These are phyloP conservation scores for Peribolospora baueri DNA, from an alignment of 768 basidiomycete genomes.

Conservation along the genomic window DNA sequence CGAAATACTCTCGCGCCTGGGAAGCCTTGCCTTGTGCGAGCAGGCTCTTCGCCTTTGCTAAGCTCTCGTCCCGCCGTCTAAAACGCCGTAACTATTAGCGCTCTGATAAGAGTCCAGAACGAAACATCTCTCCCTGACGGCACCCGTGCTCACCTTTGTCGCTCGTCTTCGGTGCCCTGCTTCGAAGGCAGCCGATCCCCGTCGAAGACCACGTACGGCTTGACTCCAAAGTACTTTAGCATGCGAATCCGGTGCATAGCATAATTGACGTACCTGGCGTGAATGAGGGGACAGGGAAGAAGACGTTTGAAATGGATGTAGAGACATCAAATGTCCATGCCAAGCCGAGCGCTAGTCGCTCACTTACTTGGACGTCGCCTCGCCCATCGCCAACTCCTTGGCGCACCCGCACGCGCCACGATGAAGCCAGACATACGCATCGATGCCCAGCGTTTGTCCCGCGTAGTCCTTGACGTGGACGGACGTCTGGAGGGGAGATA, in stretches of 20 bases:
- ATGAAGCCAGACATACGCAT: conserved; percentile 53
- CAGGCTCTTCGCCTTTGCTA: conserved; percentile 46
- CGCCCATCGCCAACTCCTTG: conserved; percentile 65
- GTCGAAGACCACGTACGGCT: conserved; percentile 83
- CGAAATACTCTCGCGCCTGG: conserved; percentile 66
- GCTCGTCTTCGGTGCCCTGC: conserved; percentile 58
- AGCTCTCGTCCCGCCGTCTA: conserved; percentile 44
- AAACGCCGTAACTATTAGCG: background rate
- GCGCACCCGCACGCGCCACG: conserved; percentile 72
- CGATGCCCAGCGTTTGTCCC: conserved; percentile 41
- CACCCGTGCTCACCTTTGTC: conserved; percentile 27
- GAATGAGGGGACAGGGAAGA: no score
- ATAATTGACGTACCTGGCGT: conserved; percentile 72
- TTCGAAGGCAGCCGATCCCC: conserved; percentile 90
- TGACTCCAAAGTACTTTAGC: conserved; percentile 55
- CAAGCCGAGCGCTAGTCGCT: background rate
- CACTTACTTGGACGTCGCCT: conserved; percentile 46
- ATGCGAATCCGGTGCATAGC: conserved; percentile 78
- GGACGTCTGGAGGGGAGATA: background rate
- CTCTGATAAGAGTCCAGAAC: no score
- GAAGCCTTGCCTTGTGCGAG: conserved; percentile 49
- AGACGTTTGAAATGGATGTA: background rate
- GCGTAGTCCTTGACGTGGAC: background rate
- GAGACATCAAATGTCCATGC: background rate
- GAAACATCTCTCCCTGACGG: no score